These are phyloP conservation scores for Skeletonema menzelii DNA, from an alignment of 108 stramenopile genomes.

Conservation along the genomic window DNA sequence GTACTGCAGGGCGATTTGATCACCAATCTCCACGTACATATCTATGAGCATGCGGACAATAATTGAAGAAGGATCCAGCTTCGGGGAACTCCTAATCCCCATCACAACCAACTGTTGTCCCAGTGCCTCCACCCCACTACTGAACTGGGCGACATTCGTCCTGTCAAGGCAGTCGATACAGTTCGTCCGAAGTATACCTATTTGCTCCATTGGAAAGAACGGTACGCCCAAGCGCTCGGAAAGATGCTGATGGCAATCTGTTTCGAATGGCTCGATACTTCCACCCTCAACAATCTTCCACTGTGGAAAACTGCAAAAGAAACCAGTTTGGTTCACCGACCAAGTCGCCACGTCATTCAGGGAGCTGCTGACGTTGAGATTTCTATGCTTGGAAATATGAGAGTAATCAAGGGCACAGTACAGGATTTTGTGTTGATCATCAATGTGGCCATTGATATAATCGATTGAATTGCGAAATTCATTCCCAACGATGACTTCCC, in stretches of 20 bases:
- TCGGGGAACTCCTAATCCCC: constrained; percentile 83
- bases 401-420: constrained; percentile 90
- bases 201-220: constrained; percentile 93
- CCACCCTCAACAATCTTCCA: constrained; percentile 85
- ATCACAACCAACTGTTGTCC: constrained; percentile 92
- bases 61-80: constrained; percentile 85
- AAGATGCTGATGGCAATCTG: constrained; percentile 34
- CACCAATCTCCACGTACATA: constrained; percentile 96
- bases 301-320: constrained; percentile 89
- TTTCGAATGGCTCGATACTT: constrained; percentile 74
- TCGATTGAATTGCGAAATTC: constrained; percentile 95
- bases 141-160: constrained; percentile 98
- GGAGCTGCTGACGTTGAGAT: constrained; percentile 85
- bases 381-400: constrained; percentile 86
- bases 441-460: constrained; percentile 91
- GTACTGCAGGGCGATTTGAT: constrained; percentile 96
- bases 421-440: constrained; percentile 85
- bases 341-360: constrained; percentile 93
- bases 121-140: constrained; percentile 92
- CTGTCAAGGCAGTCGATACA: constrained; percentile 98
- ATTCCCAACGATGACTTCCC: constrained; percentile 94
- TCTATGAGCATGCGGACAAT: constrained; percentile 93
- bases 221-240: constrained; percentile 72
- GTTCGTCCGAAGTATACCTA: constrained; percentile 95
- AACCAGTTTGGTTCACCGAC: constrained; percentile 93